phyloP scores from a whole-genome alignment of 2,329 filamentous ascomycete genomes.

The Neodidymelliopsis sp. region DNA sequence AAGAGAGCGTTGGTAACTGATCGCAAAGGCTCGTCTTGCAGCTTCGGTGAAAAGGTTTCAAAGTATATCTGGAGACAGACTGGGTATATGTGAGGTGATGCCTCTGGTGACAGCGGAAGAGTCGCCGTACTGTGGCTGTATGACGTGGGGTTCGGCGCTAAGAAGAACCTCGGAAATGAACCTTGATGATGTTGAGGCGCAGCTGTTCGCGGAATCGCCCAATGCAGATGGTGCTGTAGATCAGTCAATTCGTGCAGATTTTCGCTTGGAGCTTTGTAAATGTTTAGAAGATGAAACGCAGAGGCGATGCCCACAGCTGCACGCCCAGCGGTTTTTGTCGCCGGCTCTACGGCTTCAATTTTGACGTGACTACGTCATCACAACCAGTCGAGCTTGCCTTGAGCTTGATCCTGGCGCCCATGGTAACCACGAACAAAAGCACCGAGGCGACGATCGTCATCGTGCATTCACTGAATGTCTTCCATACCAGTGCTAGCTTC shows the following conservation, averaged over 20 bases:
- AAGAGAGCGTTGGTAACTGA: neutral
- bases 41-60: neutral
- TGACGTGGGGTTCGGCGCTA: constrained; percentile 18
- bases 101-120: constrained; percentile 9
- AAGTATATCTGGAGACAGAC: neutral
- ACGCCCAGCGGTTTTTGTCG: constrained; percentile 15
- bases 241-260: constrained; percentile 18
- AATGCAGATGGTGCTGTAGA: constrained; percentile 25
- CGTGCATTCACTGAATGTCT: constrained; percentile 8
- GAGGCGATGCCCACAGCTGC: constrained; percentile 7
- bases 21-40: neutral
- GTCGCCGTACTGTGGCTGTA: constrained; percentile 13
- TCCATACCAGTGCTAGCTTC: constrained; percentile 8
- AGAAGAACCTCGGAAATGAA: constrained; percentile 17
- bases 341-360: constrained; percentile 19
- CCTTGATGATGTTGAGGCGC: constrained; percentile 22
- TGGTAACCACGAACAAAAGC: constrained; percentile 9
- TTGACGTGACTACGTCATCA: constrained; percentile 8
- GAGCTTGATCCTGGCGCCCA: constrained; percentile 12
- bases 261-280: constrained; percentile 1
- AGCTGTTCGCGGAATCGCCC: constrained; percentile 23
- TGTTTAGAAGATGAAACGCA: constrained; percentile 5
- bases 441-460: constrained; percentile 21
- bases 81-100: constrained; percentile 12
- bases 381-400: constrained; percentile 7